Evolutionary conservation across 2,329 filamentous ascomycete genomes (phyloP).

Genomic region (Fusarium sp.): DNA sequence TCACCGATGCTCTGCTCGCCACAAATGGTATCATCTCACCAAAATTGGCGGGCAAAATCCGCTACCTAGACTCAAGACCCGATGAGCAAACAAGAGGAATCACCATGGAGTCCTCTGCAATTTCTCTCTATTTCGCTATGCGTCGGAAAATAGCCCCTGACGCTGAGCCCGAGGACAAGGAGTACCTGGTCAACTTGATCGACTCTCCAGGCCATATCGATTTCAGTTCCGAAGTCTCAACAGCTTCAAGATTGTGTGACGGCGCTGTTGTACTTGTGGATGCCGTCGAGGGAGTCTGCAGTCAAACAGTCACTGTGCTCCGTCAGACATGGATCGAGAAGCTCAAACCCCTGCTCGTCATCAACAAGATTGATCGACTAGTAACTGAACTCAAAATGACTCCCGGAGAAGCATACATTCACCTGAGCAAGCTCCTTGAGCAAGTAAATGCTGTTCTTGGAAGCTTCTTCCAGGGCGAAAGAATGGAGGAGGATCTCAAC

Average conservation of each 20-base stretch:
- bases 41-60: slow-evolving; percentile 96
- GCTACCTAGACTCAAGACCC: slow-evolving; percentile 94
- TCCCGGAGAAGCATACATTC: slow-evolving; percentile 87
- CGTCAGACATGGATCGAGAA: slow-evolving; percentile 97
- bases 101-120: slow-evolving; percentile 99
- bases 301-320: slow-evolving; percentile 96
- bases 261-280: slow-evolving; percentile 95
- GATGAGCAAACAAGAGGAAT: slow-evolving; percentile 97
- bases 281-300: slow-evolving; percentile 97
- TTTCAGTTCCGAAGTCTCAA: slow-evolving; percentile 98
- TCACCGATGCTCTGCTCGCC: slow-evolving; percentile 94
- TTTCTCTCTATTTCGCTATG: slow-evolving; percentile 96
- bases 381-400: slow-evolving; percentile 96
- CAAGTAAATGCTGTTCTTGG: slow-evolving; percentile 98
- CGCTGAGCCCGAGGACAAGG: slow-evolving; percentile 77
- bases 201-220: slow-evolving; percentile 99
- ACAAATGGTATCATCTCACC: slow-evolving; percentile 99
- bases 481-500: slow-evolving; percentile 97
- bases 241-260: slow-evolving; percentile 92
- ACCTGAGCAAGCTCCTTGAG: slow-evolving; percentile 89
- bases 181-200: slow-evolving; percentile 97
- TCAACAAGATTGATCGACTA: slow-evolving; percentile 98
- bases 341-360: slow-evolving; percentile 91
- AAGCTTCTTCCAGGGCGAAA: slow-evolving; percentile 96
- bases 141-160: slow-evolving; percentile 78